Percentiles rank a stretch among this genome's conserved stretches.
These are phyloP conservation scores for Candida sonorensis DNA, from an alignment of 805 yeast genomes.

Conservation along the genomic window DNA sequence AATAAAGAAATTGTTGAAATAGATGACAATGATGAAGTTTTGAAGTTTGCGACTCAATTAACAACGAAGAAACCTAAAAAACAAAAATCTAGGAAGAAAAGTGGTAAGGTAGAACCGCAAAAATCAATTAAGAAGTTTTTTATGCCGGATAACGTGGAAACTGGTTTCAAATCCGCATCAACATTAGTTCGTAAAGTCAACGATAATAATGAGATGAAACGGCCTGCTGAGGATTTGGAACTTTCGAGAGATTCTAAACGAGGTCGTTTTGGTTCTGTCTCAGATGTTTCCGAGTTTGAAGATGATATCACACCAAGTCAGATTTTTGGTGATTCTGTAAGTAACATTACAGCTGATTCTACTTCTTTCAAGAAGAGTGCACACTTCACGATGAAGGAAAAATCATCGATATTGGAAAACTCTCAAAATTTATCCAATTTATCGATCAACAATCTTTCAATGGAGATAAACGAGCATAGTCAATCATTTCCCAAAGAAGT, in stretches of 20 bases:
- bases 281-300: constrained; percentile 12
- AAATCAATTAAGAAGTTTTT: constrained; percentile 39
- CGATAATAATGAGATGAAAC: constrained; percentile 9
- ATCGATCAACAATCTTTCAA: too few species aligned
- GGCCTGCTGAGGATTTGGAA: not conserved
- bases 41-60: constrained; percentile 58
- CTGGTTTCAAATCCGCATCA: constrained; percentile 55
- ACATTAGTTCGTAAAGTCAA: constrained; percentile 29
- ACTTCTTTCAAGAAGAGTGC: too few species aligned
- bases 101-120: constrained; percentile 2
- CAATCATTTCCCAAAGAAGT: too few species aligned
- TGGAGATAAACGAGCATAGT: too few species aligned
- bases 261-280: too few species aligned
- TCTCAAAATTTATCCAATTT: too few species aligned
- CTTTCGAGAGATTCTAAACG: too few species aligned
- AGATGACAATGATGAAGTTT: constrained; percentile 50
- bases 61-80: constrained; percentile 38
- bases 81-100: constrained; percentile 3
- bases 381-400: too few species aligned
- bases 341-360: too few species aligned
- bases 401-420: too few species aligned
- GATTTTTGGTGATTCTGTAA: constrained; percentile 12
- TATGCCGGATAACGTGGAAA: constrained; percentile 67
- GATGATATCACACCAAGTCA: constrained; percentile 13
- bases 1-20: constrained; percentile 44